These are phyloP conservation scores for Zychaea mexicana DNA, from an alignment of 371 early-diverging fungal species.

Conservation along the genomic window DNA sequence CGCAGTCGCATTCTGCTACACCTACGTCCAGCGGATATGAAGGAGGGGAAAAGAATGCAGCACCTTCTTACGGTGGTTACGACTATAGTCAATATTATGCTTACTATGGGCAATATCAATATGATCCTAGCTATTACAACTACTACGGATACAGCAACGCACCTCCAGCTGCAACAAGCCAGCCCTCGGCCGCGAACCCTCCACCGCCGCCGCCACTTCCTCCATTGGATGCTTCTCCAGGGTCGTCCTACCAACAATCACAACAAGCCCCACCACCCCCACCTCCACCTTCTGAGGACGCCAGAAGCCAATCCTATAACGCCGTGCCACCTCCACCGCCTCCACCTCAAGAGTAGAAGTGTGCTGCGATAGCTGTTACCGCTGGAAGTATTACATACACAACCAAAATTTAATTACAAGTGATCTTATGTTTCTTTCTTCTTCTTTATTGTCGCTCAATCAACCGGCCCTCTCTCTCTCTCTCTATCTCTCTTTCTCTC, in stretches of 20 bases:
- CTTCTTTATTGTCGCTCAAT: neutral
- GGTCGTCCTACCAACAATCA: neutral
- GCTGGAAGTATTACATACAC: neutral
- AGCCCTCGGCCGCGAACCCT: neutral
- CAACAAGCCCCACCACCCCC: constrained; percentile 20
- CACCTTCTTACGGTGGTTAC: constrained; percentile 18
- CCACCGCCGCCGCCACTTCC: constrained; percentile 19
- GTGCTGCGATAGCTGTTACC: neutral
- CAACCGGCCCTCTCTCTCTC: neutral
- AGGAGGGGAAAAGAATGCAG: constrained; percentile 15
- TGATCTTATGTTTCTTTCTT: neutral
- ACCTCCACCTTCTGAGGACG: constrained; percentile 14
- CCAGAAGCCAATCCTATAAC: constrained; percentile 15
- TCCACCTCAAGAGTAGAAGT: neutral
- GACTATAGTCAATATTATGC: constrained; percentile 39
- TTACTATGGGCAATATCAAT: constrained; percentile 35
- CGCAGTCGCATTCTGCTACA: constrained; percentile 3
- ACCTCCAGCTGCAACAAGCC: constrained; percentile 9
- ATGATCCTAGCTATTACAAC: constrained; percentile 28
- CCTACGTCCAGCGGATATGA: constrained; percentile 1
- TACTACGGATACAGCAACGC: constrained; percentile 46
- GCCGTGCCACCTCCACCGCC: constrained; percentile 23
- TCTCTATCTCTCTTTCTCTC: neutral
- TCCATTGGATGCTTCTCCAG: neutral
- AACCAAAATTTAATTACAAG: too few relatives aligned